Evolutionary conservation across 768 basidiomycete genomes (phyloP).

Genomic region (Cystoderma amianthinum): DNA sequence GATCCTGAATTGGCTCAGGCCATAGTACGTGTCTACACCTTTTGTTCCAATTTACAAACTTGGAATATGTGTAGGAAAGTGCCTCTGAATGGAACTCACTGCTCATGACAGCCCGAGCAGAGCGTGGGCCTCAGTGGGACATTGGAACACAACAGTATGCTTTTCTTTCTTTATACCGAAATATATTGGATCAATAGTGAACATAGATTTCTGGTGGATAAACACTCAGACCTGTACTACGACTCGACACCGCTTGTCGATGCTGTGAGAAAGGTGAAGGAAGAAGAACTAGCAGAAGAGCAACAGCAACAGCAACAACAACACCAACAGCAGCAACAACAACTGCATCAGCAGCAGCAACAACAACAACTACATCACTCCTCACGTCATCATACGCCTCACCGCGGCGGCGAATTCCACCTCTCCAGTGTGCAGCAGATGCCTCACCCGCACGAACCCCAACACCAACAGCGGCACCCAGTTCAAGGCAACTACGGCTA

Average conservation of each 20-base stretch:
- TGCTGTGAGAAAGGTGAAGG: slow-evolving; percentile 38
- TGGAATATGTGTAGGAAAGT: slow-evolving; percentile 40
- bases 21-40: slow-evolving; percentile 41
- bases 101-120: slow-evolving; percentile 70
- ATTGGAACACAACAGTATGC: slow-evolving; percentile 80
- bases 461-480: slow-evolving; percentile 18
- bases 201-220: slow-evolving; percentile 68
- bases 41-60: not conserved
- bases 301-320: slow-evolving; percentile 23
- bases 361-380: slow-evolving; percentile 20
- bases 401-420: slow-evolving; percentile 21
- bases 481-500: slow-evolving; percentile 21
- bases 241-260: slow-evolving; percentile 57
- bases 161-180: not conserved
- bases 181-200: not conserved
- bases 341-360: slow-evolving; percentile 19
- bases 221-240: slow-evolving; percentile 67
- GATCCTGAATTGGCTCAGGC: slow-evolving; percentile 59
- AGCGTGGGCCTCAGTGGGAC: slow-evolving; percentile 85
- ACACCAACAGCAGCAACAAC: slow-evolving; percentile 18
- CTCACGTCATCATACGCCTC: slow-evolving; percentile 24
- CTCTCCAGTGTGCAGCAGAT: slow-evolving; percentile 17
- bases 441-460: slow-evolving; percentile 17
- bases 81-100: slow-evolving; percentile 86
- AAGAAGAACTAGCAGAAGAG: slow-evolving; percentile 33